Base-by-base conservation (phyloP, 2,329 filamentous ascomycete species). In the Apiospora kogelbergensis region DNA sequence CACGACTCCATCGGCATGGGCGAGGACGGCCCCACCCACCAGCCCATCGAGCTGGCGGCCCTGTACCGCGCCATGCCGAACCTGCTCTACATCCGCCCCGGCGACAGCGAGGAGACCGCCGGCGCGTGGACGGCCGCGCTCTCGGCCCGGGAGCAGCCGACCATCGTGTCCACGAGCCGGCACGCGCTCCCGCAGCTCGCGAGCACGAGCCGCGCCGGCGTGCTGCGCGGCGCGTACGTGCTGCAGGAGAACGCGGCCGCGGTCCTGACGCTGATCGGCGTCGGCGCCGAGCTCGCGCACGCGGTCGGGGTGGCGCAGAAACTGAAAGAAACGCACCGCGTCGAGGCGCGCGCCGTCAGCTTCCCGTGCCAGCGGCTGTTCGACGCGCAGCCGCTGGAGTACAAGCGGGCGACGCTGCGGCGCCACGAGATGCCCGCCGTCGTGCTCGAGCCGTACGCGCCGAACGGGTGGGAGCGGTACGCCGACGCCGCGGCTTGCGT, bases 381-480 rank as follows among this genome's bases (percentile, higher is more conserved):
- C 70, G 79, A 84, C 46, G 69, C 72, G 9, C 83, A 87, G 71
- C 68, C 81, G 0, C 70, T 78, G 3, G 80, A 81, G 69, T 87
- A 87, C 70, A 79, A 82, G 71, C 80, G 83, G 0, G 72, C 81
- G 1, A 82, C 84, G 1, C 78, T 89, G 63, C 78, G 77, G 63
- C 79, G 80, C 37, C 79, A 81, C 72, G 80, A 81, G 57, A 79
- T 82, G 1, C 85, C 86, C 0, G 78, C 81, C 1, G 85, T 91
- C 20, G 85, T 89, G 5, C 86, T 91, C 57, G 89, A 91, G 77
- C 85, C 88, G 0, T 90, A 88, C 74, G 82, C 84, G 1, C 80
- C 83, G 1, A 85, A 86, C 69, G 86, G 87, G 0, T 90, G 88
- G 87, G 88, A 89, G 78, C 77, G 87, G 24, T 90, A 89, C 73